Evolutionary conservation across 129 eudicot species (phyloP).

Genomic region (Silybum marianum): DNA sequence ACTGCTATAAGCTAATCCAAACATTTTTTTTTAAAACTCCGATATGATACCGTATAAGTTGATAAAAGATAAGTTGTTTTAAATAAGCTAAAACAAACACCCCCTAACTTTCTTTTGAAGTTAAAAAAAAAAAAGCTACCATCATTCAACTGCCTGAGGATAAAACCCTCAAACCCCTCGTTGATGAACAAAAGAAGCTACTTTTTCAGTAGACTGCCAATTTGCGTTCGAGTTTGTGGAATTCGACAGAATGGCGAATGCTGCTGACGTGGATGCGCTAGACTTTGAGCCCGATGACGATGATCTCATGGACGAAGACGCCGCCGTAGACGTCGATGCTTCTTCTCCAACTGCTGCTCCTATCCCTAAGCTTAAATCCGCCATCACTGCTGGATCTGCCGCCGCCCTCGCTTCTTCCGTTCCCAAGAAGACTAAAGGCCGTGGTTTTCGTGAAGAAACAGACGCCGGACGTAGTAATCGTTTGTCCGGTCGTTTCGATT

Average conservation of each 20-base stretch:
- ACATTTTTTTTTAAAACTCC: too few relatives aligned
- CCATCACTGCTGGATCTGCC: constrained; percentile 72
- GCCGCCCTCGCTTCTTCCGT: constrained; percentile 35
- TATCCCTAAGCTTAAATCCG: constrained; percentile 69
- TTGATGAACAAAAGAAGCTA: not conserved
- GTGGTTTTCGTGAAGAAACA: constrained; percentile 85
- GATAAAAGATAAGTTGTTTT: too few relatives aligned
- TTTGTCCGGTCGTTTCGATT: constrained; percentile 77
- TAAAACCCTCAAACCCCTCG: constrained; percentile 5
- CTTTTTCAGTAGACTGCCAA: not conserved
- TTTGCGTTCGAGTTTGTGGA: not conserved
- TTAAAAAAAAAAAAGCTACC: too few relatives aligned
- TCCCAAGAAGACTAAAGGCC: constrained; percentile 80
- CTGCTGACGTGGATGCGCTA: constrained; percentile 81
- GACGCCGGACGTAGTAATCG: constrained; percentile 65
- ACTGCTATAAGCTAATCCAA: too few relatives aligned
- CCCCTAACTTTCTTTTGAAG: too few relatives aligned
- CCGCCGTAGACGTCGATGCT: constrained; percentile 48
- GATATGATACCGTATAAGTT: too few relatives aligned
- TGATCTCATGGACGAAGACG: constrained; percentile 97
- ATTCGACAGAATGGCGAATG: constrained; percentile 59
- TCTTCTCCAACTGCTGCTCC: constrained; percentile 57
- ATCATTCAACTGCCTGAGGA: not conserved
- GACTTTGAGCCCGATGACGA: constrained; percentile 97
- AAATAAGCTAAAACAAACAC: too few relatives aligned